Percentiles rank a stretch among this genome's conserved stretches.
phyloP scores from a whole-genome alignment of 306 rosid genomes.

The Lupinus albus region DNA sequence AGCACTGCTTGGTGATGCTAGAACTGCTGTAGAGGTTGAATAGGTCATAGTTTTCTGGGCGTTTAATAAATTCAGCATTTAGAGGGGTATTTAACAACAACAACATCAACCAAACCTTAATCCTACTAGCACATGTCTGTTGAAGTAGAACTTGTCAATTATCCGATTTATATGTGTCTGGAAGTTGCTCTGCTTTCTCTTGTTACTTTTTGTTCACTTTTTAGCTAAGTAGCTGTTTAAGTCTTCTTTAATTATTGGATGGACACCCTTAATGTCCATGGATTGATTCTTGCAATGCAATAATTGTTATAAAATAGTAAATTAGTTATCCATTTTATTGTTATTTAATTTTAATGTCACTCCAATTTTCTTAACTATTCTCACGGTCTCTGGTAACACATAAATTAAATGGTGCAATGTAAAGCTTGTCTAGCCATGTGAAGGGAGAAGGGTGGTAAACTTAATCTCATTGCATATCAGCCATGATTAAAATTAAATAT shows the following conservation, averaged over 20 bases:
- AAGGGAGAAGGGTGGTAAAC: constrained; percentile 27
- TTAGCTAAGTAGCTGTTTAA: constrained; percentile 7
- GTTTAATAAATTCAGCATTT: background rate
- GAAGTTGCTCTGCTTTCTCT: background rate
- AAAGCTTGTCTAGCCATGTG: constrained; percentile 1
- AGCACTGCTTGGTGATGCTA: constrained; percentile 9
- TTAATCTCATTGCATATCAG: too few relatives aligned
- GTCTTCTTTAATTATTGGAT: constrained; percentile 15
- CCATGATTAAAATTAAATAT: background rate
- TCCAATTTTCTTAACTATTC: constrained; percentile 2
- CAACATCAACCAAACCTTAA: too few relatives aligned
- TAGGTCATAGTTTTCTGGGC: background rate
- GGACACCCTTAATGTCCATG: background rate
- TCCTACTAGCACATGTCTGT: background rate
- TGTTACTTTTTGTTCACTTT: constrained; percentile 5
- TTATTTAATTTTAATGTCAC: background rate
- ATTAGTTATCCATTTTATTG: background rate
- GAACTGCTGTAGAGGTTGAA: background rate
- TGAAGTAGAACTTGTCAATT: background rate
- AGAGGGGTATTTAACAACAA: too few relatives aligned
- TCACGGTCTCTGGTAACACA: constrained; percentile 1
- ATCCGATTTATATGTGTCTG: background rate
- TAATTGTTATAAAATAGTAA: background rate
- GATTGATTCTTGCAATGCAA: constrained; percentile 2
- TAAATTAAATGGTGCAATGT: background rate